A percentile compares a stretch with the other conserved stretches of the same genome.
Evolutionary conservation across 2,329 filamentous ascomycete species (phyloP).

Genomic region (Fusarium duplospermum): DNA sequence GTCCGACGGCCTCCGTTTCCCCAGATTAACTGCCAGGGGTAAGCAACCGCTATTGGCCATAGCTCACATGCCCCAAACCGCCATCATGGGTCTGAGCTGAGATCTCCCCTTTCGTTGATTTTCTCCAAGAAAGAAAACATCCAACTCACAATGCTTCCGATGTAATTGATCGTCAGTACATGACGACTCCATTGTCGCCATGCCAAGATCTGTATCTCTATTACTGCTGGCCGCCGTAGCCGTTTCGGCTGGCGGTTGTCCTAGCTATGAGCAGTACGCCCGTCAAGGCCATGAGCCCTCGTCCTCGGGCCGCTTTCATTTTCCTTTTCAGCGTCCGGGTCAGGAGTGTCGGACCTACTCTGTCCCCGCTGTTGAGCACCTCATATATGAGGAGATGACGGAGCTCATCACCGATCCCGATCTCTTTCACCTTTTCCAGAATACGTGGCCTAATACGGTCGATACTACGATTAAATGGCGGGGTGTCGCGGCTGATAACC

Average conservation of each 20-base stretch:
- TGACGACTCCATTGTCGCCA: conserved; percentile 17
- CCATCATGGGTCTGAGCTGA: conserved; percentile 14
- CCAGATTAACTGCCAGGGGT: conserved; percentile 21
- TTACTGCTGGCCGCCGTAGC: conserved; percentile 26
- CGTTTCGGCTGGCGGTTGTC: conserved; percentile 46
- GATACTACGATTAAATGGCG: conserved; percentile 80
- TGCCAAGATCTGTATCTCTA: conserved; percentile 11
- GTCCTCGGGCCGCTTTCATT: conserved; percentile 78
- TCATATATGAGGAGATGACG: conserved; percentile 75
- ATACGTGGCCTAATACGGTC: conserved; percentile 79
- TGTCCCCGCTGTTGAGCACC: conserved; percentile 79
- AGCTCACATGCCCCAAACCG: background rate
- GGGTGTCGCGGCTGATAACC: conserved; percentile 66
- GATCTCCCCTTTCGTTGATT: background rate
- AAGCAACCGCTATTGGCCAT: background rate
- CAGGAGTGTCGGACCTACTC: conserved; percentile 84
- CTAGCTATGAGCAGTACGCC: conserved; percentile 51
- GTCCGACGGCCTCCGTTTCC: background rate
- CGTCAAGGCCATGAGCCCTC: conserved; percentile 71
- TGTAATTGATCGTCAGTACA: conserved; percentile 4
- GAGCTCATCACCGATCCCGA: conserved; percentile 80
- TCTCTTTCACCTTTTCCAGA: conserved; percentile 76
- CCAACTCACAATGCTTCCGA: conserved; percentile 16
- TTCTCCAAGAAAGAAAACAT: background rate
- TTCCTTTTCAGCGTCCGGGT: conserved; percentile 84